Evolutionary conservation across 2,329 filamentous ascomycete species (phyloP), one percentile per base, ranked within the genome.

Genomic region (Tricladium varicosporioides): DNA sequence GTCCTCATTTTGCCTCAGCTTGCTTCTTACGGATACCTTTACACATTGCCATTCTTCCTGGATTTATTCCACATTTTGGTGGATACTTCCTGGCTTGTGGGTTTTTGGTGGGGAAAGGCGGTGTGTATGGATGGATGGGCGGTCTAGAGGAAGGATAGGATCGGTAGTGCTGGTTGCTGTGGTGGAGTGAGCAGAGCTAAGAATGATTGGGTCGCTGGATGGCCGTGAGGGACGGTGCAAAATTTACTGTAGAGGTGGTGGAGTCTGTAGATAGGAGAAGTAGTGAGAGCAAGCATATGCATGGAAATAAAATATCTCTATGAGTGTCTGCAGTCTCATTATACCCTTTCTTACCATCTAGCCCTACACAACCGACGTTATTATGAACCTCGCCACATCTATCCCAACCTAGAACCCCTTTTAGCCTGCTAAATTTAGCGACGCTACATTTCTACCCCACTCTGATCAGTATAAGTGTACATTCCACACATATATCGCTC

Each of bases 21-120:
- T 18, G 33, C 18, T 40, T 5, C 15, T 11, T 51, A 13, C 47
- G 16, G 47, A 49, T 32, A 49, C 47, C 47, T 18, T 40, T 51
- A 5, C 33, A 42, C 13, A n/a, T 31, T 15, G 27, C 15, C 43
- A 16, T 22, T 46, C 18, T 46, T 48, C 47, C 47, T 48, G 47
- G 32, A 42, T 51, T 31, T 42, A 40, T n/a, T 14, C 48, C 48
- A 32, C 48, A 51, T 51, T 51, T 51, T 51, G 48, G 48, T 40
- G 48, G 48, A 51, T 40, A 10, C 36, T 40, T 40, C n/a, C 36
- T 11, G 36, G 36, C 36, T 40, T n/a, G 36, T n/a, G 36, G n/a
- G 36, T 13, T 40, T 40, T 40, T 40, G 36, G 36, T 40, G 36
- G 36, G n/a, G 36, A 10, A 40, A 13, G 36, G 36, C 11, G 36